Evolutionary conservation across 768 basidiomycete genomes (phyloP), one percentile per base, ranked within the genome.

Genomic region (Tubosaeta sp.): DNA sequence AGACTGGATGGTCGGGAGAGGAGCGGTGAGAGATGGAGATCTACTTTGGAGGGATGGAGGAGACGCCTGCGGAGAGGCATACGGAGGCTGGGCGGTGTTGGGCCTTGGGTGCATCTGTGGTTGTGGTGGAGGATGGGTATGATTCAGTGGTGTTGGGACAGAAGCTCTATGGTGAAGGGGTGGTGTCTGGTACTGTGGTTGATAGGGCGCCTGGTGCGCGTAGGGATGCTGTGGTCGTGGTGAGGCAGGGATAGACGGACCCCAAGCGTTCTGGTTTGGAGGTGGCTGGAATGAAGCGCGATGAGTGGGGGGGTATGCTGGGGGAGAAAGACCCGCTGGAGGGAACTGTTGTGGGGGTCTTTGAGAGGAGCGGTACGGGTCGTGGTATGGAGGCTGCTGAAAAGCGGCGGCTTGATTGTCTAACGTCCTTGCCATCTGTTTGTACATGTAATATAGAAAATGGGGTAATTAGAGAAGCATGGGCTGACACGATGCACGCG

Each of bases 401-500:
- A 66, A 56, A 45, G 56, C 56, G 16, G 61, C 53, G 46, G 64
- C 51, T 34, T 80, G 76, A 45, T 78, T 75, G 61, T 88, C 84
- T 12, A 88, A 68, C 14, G 73, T 75, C 55, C 76, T 74, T 10
- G 85, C 83, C 79, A 87, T 87, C 84, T 86, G 65, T 51, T 65
- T 56, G 57, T 46, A 61, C 56, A 60, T 65, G 60, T 65, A 63
- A 65, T 53, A 66, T 48, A 50, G 45, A 57, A 49, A 58, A 43
- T 50, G 43, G 56, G 54, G 52, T 59, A 39, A 56, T 62, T 51
- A 51, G 54, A 50, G 49, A 32, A 51, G 37, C 27, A 51, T 43
- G 46, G 44, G 50, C 53, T 48, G 54, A 55, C 55, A 55, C 16
- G 25, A 46, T 38, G 54, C 59, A 50, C 48, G 58, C 49, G 64